These are phyloP conservation scores for Phellinidium pouzarii DNA, from an alignment of 1,284 basidiomycete genomes.

Conservation along the genomic window DNA sequence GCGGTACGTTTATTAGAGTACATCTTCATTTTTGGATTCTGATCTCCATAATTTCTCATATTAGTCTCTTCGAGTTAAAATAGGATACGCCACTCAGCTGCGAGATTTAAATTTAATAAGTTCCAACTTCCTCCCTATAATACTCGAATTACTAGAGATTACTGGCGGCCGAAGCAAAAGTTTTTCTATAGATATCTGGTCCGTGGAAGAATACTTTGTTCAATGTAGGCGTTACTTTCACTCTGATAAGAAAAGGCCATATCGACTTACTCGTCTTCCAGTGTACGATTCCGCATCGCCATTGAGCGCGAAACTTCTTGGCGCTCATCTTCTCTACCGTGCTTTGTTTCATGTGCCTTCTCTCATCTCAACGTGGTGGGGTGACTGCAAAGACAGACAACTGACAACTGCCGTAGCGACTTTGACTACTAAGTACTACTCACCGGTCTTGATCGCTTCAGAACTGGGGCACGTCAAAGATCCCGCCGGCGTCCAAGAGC, in stretches of 20 bases:
- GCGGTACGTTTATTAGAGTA: constrained; percentile 49
- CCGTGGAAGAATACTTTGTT: constrained; percentile 81
- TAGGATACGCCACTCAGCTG: constrained; percentile 81
- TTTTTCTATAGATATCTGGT: constrained; percentile 78
- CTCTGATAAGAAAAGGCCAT: not conserved
- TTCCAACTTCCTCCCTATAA: constrained; percentile 63
- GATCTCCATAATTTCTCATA: not conserved
- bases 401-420: constrained; percentile 68
- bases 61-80: constrained; percentile 76
- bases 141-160: constrained; percentile 66
- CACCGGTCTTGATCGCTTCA: constrained; percentile 80
- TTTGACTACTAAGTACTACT: constrained; percentile 86
- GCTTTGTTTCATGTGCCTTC: constrained; percentile 78
- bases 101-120: constrained; percentile 63
- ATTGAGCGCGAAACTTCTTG: constrained; percentile 62
- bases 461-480: constrained; percentile 77
- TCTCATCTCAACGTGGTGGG: constrained; percentile 80
- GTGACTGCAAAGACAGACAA: constrained; percentile 85
- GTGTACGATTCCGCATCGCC: constrained; percentile 56
- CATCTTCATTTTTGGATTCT: not conserved
- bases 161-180: constrained; percentile 52
- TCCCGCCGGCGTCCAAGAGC: constrained; percentile 52
- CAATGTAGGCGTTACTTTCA: constrained; percentile 49
- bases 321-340: constrained; percentile 86
- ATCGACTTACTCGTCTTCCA: constrained; percentile 26